These are phyloP conservation scores for Henckelia pumila DNA, from an alignment of 257 asterid genomes.

Conservation along the genomic window DNA sequence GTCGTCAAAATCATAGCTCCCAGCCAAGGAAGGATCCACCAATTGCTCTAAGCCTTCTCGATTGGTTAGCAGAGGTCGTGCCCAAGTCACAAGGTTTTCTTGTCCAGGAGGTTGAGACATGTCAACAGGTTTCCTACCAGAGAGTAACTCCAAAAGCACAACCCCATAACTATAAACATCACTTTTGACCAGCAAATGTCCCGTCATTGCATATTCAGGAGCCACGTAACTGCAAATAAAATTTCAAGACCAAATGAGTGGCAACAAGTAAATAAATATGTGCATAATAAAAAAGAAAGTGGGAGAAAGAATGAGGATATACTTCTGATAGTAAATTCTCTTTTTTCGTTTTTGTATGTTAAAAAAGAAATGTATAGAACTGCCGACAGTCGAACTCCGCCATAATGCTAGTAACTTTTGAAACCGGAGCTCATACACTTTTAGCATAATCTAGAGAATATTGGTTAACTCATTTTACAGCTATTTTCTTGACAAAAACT, in stretches of 20 bases:
- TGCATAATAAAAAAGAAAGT: neutral
- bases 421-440: neutral
- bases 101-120: constrained; percentile 93
- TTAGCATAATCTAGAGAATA: neutral
- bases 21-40: constrained; percentile 81
- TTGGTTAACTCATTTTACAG: too few relatives aligned
- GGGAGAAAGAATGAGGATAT: neutral
- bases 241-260: constrained; percentile 13
- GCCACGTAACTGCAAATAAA: constrained; percentile 70
- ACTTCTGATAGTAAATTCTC: too few relatives aligned
- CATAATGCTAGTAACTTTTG: neutral
- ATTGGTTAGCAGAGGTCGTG: constrained; percentile 74
- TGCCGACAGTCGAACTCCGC: neutral
- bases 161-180: constrained; percentile 97
- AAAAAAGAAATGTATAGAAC: too few relatives aligned
- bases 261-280: neutral
- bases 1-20: constrained; percentile 75
- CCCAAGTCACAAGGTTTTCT: constrained; percentile 98
- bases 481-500: neutral
- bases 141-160: constrained; percentile 80
- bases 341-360: neutral
- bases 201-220: constrained; percentile 97
- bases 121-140: constrained; percentile 90
- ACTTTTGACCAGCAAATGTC: constrained; percentile 89
- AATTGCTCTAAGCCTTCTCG: constrained; percentile 84